Conservation (phyloP, 1,139 yeast species). For the Hyphopichia burtonii region DNA sequence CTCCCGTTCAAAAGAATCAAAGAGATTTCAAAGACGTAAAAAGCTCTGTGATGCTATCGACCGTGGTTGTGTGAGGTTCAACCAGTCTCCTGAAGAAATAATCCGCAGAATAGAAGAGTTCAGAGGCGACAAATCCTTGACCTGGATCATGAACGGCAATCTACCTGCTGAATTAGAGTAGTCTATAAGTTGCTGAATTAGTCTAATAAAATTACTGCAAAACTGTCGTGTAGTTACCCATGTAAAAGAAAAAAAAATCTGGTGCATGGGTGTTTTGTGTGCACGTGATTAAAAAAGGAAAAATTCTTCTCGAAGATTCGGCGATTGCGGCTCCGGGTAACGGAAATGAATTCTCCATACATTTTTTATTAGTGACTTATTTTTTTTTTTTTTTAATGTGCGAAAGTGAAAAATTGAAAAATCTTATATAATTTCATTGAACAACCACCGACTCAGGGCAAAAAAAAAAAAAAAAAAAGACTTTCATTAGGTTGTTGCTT, state of each 20-base stretch:
- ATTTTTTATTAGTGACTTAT: constrained; percentile 4
- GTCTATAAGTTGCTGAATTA: not conserved
- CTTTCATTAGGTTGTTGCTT: constrained; percentile 5
- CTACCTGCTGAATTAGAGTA: constrained; percentile 36
- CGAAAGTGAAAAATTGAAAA: not conserved
- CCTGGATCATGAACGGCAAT: constrained; percentile 53
- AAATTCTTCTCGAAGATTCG: constrained; percentile 4
- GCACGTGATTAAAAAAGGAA: not conserved
- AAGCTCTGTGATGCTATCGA: constrained; percentile 47
- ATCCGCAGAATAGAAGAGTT: constrained; percentile 43
- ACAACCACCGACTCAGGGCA: not conserved
- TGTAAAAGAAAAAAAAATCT: too few species aligned
- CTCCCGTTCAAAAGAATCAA: constrained; percentile 46
- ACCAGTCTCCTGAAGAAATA: constrained; percentile 44
- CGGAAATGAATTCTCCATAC: not conserved
- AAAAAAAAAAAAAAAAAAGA: constrained; percentile 1
- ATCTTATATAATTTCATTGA: not conserved
- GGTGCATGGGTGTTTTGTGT: not conserved
- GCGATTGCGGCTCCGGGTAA: constrained; percentile 5
- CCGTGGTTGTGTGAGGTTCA: constrained; percentile 41
- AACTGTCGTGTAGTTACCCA: not conserved
- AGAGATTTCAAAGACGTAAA: constrained; percentile 46
- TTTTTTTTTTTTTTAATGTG: constrained; percentile 1
- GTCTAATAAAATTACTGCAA: too few species aligned
- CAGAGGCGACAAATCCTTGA: constrained; percentile 44